Conservation (phyloP, 2,329 filamentous ascomycete species). For the Aureobasidium sp. region DNA sequence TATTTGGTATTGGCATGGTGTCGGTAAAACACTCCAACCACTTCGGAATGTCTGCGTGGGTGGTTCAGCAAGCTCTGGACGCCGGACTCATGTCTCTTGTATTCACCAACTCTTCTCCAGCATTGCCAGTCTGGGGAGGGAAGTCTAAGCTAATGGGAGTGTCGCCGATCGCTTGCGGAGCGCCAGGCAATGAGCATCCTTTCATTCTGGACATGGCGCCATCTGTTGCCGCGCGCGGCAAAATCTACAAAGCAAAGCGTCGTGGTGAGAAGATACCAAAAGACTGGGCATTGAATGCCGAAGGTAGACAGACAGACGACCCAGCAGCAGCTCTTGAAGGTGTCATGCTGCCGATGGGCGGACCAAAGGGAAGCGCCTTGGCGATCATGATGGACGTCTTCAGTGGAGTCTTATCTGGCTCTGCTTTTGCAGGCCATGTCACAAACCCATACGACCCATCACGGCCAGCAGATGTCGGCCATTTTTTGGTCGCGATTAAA, state of each 20-base stretch:
- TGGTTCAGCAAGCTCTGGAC: conserved; percentile 68
- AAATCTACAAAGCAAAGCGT: conserved; percentile 60
- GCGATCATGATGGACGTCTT: conserved; percentile 88
- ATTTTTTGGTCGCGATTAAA: conserved; percentile 32
- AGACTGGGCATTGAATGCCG: conserved; percentile 66
- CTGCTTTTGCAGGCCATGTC: conserved; percentile 71
- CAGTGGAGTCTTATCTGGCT: conserved; percentile 69
- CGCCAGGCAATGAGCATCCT: conserved; percentile 51
- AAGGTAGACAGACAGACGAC: conserved; percentile 52
- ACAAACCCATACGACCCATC: conserved; percentile 64
- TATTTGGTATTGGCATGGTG: conserved; percentile 65
- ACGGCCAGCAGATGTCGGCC: conserved; percentile 38
- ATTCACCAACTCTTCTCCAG: conserved; percentile 57
- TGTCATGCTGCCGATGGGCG: conserved; percentile 81
- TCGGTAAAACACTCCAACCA: conserved; percentile 69
- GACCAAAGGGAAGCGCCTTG: conserved; percentile 71
- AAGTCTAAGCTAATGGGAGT: conserved; percentile 61
- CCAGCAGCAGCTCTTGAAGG: conserved; percentile 63
- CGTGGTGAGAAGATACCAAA: conserved; percentile 59
- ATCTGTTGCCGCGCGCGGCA: conserved; percentile 58
- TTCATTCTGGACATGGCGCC: conserved; percentile 70
- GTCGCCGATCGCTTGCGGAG: conserved; percentile 66
- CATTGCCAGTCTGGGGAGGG: conserved; percentile 63
- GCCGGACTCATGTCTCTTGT: conserved; percentile 53
- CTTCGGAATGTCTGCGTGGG: conserved; percentile 73